Percentiles rank a stretch among this genome's conserved stretches.
These are phyloP conservation scores for Cinnamomum chago DNA, from an alignment of 164 flowering plant genomes.

Conservation along the genomic window DNA sequence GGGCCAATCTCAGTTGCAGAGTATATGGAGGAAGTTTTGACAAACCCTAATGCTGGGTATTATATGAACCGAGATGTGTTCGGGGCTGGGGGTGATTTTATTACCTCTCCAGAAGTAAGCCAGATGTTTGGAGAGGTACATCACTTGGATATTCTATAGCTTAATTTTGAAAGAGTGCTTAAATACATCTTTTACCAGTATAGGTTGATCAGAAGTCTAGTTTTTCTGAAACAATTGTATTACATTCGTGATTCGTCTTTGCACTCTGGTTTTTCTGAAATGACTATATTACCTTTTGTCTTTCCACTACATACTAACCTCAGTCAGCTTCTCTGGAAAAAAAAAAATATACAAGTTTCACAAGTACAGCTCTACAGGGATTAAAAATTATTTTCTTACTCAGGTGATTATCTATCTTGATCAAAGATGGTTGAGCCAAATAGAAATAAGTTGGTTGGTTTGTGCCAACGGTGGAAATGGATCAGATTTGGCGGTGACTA, in stretches of 20 bases:
- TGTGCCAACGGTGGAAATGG: too few species aligned
- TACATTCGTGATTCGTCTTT: not conserved
- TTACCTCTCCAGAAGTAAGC: conserved; percentile 99
- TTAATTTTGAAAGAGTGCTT: not conserved
- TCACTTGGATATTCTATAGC: not conserved
- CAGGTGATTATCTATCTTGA: not conserved
- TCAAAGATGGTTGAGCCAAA: too few species aligned
- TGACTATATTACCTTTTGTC: too few species aligned
- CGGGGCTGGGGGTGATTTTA: conserved; percentile 90
- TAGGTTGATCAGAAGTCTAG: not conserved
- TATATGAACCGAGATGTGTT: conserved; percentile 92
- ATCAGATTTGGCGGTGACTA: too few species aligned
- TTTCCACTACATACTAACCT: not conserved
- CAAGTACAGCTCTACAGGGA: not conserved
- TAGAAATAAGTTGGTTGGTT: too few species aligned
- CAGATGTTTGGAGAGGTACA: conserved; percentile 99
- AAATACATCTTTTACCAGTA: not conserved
- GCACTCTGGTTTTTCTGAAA: not conserved
- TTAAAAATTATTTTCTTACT: not conserved
- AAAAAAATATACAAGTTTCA: not conserved
- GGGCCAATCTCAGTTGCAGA: conserved; percentile 93
- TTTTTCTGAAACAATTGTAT: not conserved
- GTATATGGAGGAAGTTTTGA: conserved; percentile 96
- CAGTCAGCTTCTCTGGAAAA: not conserved
- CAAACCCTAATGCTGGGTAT: conserved; percentile 87